Conservation (phyloP, 352 stramenopile species). For the Elongisporangium prolatum region DNA sequence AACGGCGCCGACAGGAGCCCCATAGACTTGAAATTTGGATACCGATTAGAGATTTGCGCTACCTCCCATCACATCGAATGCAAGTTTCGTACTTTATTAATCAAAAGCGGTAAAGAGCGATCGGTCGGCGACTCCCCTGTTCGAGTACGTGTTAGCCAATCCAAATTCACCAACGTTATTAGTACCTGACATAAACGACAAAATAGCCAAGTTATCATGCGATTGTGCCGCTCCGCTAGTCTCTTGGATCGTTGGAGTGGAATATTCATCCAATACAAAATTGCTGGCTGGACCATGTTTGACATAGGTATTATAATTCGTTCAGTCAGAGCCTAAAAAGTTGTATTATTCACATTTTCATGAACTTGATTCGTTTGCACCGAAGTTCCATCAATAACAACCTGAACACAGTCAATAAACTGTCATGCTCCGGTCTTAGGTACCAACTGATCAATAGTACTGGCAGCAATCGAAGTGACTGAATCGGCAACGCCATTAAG, state of each 20-base stretch:
- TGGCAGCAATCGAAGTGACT: neutral
- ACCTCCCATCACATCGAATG: constrained; percentile 12
- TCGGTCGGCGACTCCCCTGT: constrained; percentile 5
- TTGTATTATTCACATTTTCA: neutral
- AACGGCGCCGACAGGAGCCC: constrained; percentile 7
- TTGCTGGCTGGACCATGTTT: neutral
- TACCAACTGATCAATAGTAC: neutral
- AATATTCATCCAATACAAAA: neutral
- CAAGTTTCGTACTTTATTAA: constrained; percentile 7
- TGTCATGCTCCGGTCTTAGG: constrained; percentile 5
- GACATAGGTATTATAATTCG: neutral
- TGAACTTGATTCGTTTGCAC: constrained; percentile 3
- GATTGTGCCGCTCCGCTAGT: no score
- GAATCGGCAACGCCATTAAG: neutral
- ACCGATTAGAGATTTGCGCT: constrained; percentile 10
- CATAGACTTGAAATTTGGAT: constrained; percentile 6
- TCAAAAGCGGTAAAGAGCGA: constrained; percentile 9
- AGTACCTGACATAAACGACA: constrained; percentile 7
- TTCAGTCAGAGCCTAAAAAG: neutral
- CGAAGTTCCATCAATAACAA: constrained; percentile 7
- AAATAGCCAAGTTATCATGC: neutral
- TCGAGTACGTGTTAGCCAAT: constrained; percentile 7
- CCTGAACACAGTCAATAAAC: constrained; percentile 6
- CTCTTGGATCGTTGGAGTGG: neutral
- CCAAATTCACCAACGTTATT: constrained; percentile 5